Base-by-base conservation (phyloP, 2,329 filamentous ascomycete genomes). In the Talaromyces albobiverticillius region DNA sequence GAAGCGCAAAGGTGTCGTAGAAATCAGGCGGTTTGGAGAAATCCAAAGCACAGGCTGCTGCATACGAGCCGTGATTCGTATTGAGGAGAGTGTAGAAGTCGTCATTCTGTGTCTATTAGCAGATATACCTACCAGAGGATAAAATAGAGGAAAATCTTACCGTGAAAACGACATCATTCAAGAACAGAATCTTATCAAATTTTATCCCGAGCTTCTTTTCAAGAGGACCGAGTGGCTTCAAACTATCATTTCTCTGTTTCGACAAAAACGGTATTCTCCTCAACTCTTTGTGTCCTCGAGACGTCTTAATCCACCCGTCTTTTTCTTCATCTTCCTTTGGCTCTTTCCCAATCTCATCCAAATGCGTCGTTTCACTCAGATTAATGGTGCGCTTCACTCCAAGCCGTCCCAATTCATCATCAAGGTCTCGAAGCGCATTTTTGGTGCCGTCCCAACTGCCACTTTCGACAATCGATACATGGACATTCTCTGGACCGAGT, bases 1-100 rank as follows among this genome's bases (percentile, higher is more conserved):
- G 79, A 18, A 85, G 82, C 1, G 87, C 88, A 66, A 88, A 90
- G 0, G 86, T 83, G 66, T 91, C 88, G 68, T 91, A 90, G 65
- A 84, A 88, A 38, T 82, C 77, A 58, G 87, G 82, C 0, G 85
- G 82, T 52, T 82, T 80, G 57, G 84, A 81, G 62, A 85, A 90
- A 70, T 91, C 88, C 32, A 89, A 72, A 0, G 85, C 85, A 63
- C 88, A 91, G 3, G 85, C 85, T 0, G 87, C 84, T 3, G 84
- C 81, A 61, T 89, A 90, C 14, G 73, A 63, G 5, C 79, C 76
- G 14, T 70, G 61, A 61, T 85, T 82, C 2, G 83, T 87, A 46
- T 77, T 78, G 57, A 90, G 71, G 14, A 86, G 71, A 20, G 79
- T 74, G 5, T 78, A 68, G 0, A 82, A 79, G 58, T 85, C 53